Base-by-base conservation (phyloP, 2,329 filamentous ascomycete genomes). In the Aspergillus glaucus region DNA sequence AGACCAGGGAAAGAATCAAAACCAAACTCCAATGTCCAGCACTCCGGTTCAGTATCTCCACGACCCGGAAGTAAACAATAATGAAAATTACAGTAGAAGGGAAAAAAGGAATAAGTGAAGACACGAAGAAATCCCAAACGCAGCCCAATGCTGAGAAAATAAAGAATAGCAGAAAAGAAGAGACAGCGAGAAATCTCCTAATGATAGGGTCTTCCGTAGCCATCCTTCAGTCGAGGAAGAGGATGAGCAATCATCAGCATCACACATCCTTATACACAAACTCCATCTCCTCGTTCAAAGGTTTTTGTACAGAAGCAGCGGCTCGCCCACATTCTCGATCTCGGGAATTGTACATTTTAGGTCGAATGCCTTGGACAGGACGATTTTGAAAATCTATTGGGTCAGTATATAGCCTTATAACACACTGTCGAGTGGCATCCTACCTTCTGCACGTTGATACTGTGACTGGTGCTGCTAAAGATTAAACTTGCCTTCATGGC, bases 401-500 rank as follows among this genome's bases (percentile, higher is more conserved):
- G 50, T 74, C 50, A 74, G 65, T 41, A 43, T 22, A 40, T 17
- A 21, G 9, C 34, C 14, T 28, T 12, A 19, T 6, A n/a, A 12
- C 9, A 21, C 24, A 10, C 3, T 14, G 14, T 9, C 2, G 32
- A 14, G 14, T 17, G 17, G 3, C 34, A 45, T 43, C 70, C 43
- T 66, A 95, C 92, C 86, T 97, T 98, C 74, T 98, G 93, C 55
- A 98, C 93, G 62, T 98, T 98, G 78, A 98, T 98, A 71, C 91
- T 96, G 74, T 98, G 93, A 68, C 91, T 96, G 47, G 93, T 98
- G 72, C 92, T 97, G 73, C 90, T 95, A 72, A 98, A 98, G 64
- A 98, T 97, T 63, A 98, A 79, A 62, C 89, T 90, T 51, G 93
- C 93, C 62, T 94, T 88, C 93, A 98, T 98, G 9, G 93, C 93